Conservation (phyloP, 1,139 yeast genomes). For the Kurtzmaniella quercitrusa region DNA sequence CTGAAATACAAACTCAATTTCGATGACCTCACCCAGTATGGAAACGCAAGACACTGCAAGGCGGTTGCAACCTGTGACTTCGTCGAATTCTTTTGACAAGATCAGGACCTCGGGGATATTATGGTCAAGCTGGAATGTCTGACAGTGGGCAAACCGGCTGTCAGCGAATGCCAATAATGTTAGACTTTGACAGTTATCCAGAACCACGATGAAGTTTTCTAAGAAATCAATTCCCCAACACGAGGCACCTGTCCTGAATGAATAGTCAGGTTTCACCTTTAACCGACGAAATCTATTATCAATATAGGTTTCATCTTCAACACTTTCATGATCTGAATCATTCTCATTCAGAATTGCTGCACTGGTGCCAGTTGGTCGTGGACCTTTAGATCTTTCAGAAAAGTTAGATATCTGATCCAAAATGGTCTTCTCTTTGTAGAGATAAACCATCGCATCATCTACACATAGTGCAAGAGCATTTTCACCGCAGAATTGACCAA, state of each 20-base stretch:
- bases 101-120: constrained; percentile 59
- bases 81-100: constrained; percentile 12
- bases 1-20: constrained; percentile 31
- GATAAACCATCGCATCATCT: constrained; percentile 54
- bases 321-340: constrained; percentile 1
- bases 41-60: constrained; percentile 37
- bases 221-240: constrained; percentile 62
- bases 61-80: neutral
- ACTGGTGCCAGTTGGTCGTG: neutral
- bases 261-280: constrained; percentile 30
- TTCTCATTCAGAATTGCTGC: neutral
- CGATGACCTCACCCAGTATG: constrained; percentile 45
- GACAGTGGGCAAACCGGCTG: constrained; percentile 26
- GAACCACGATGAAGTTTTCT: constrained; percentile 40
- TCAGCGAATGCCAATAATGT: constrained; percentile 36
- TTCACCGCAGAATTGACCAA: constrained; percentile 20
- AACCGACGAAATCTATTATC: constrained; percentile 13
- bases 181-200: constrained; percentile 55
- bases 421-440: constrained; percentile 37
- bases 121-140: constrained; percentile 44
- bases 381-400: neutral
- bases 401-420: constrained; percentile 13
- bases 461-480: constrained; percentile 44
- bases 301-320: neutral
- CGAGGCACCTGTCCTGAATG: constrained; percentile 40